A percentile compares a stretch with the other conserved stretches of the same genome.
These are phyloP conservation scores for Pyronema omphalodes DNA, from an alignment of 495 filamentous ascomycete genomes.

Conservation along the genomic window DNA sequence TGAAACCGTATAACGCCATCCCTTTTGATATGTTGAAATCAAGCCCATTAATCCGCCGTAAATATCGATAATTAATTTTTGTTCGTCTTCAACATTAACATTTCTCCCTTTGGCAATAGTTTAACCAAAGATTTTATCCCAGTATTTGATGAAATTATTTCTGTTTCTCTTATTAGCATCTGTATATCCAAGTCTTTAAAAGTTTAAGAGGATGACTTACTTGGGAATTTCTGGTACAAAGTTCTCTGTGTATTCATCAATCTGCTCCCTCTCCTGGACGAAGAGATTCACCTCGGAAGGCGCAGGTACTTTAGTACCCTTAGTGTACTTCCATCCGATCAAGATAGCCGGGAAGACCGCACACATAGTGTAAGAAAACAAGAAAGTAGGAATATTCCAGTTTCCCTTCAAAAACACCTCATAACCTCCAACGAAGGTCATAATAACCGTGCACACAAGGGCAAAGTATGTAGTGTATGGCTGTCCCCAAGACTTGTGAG, in stretches of 20 bases:
- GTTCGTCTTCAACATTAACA: no score
- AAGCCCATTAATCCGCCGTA: no score
- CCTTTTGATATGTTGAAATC: no score
- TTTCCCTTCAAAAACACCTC: conserved; percentile 53
- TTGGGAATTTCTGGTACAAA: conserved; percentile 31
- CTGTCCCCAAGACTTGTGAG: conserved; percentile 47
- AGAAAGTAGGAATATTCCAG: conserved; percentile 55
- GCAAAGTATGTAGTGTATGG: conserved; percentile 56
- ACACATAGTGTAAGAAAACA: conserved; percentile 43
- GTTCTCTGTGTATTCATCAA: conserved; percentile 53
- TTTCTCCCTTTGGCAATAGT: background rate
- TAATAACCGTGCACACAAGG: conserved; percentile 39
- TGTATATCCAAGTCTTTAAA: no score
- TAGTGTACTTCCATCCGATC: conserved; percentile 44
- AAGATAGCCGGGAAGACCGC: conserved; percentile 1
- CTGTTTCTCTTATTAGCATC: no score
- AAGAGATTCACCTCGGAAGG: conserved; percentile 42
- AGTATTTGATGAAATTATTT: conserved; percentile 12
- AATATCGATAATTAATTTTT: no score
- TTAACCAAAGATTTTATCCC: conserved; percentile 10
- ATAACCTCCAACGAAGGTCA: conserved; percentile 61
- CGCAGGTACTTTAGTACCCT: conserved; percentile 39
- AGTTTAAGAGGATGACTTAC: no score
- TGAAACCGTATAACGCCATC: no score
- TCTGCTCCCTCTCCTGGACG: conserved; percentile 41